Conservation (phyloP, 1,139 yeast genomes). For the Geotrichum histeridarum region DNA sequence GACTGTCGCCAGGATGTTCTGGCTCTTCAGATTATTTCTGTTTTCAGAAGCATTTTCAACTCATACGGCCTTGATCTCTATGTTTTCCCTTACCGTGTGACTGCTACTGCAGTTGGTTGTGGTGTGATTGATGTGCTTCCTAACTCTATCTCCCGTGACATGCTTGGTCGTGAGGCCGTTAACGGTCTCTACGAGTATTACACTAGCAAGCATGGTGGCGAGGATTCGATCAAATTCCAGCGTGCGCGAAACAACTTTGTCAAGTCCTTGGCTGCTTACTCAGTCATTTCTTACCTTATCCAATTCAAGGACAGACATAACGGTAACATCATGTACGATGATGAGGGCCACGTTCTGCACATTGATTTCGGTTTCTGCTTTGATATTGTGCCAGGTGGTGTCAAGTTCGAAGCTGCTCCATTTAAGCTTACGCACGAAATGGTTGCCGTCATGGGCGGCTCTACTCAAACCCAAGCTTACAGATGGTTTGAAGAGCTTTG, state of each 20-base stretch:
- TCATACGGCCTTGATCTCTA: conserved; percentile 81
- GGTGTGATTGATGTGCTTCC: conserved; percentile 98
- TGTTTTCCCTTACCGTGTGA: conserved; percentile 90
- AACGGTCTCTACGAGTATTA: conserved; percentile 94
- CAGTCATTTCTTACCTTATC: conserved; percentile 82
- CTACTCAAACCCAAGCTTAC: conserved; percentile 77
- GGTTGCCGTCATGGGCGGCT: conserved; percentile 94
- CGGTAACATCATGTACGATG: conserved; percentile 98
- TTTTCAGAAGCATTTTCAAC: conserved; percentile 87
- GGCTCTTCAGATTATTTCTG: conserved; percentile 85
- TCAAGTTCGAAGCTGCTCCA: conserved; percentile 94
- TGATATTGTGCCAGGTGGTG: conserved; percentile 99
- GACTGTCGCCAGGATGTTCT: conserved; percentile 97
- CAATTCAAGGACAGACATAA: conserved; percentile 98
- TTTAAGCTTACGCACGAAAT: conserved; percentile 94
- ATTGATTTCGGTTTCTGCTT: conserved; percentile 98
- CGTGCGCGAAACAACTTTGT: conserved; percentile 87
- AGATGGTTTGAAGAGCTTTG: conserved; percentile 93
- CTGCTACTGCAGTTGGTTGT: conserved; percentile 98
- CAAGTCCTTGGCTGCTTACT: conserved; percentile 91
- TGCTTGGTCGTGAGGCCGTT: conserved; percentile 98
- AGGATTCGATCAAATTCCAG: conserved; percentile 82
- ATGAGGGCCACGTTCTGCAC: conserved; percentile 88
- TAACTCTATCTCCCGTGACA: conserved; percentile 89
- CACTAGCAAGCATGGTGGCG: conserved; percentile 89